Evolutionary conservation across 768 basidiomycete species (phyloP).

Genomic region (Lentinula aciculospora): DNA sequence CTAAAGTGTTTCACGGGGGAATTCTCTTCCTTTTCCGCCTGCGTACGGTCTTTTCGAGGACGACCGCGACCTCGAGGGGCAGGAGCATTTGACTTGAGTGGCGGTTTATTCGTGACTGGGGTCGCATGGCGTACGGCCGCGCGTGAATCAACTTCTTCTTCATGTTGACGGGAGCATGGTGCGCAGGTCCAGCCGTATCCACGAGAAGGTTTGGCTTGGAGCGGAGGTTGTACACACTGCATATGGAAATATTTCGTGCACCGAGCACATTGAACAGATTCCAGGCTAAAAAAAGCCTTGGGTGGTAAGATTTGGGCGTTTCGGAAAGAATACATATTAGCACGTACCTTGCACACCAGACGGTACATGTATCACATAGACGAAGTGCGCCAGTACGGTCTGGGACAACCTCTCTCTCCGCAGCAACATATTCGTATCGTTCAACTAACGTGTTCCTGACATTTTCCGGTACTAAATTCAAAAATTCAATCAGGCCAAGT

Average conservation of each 20-base stretch:
- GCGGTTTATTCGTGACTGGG: slow-evolving; percentile 31
- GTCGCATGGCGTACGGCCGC: slow-evolving; percentile 61
- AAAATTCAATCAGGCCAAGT: slow-evolving; percentile 7
- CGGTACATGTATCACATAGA: slow-evolving; percentile 77
- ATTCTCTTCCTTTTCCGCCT: slow-evolving; percentile 74
- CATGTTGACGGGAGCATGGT: slow-evolving; percentile 83
- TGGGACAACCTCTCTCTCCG: slow-evolving; percentile 88
- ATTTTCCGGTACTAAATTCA: slow-evolving; percentile 68
- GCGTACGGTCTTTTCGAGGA: slow-evolving; percentile 68
- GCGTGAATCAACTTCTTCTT: slow-evolving; percentile 71
- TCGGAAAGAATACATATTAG: background rate
- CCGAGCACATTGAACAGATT: slow-evolving; percentile 84
- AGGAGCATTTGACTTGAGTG: slow-evolving; percentile 67
- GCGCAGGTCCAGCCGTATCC: slow-evolving; percentile 98
- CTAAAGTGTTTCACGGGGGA: slow-evolving; percentile 79
- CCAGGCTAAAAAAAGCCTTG: slow-evolving; percentile 43
- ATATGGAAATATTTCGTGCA: slow-evolving; percentile 96
- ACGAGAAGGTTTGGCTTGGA: slow-evolving; percentile 85
- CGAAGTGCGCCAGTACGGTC: slow-evolving; percentile 86
- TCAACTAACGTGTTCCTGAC: slow-evolving; percentile 71
- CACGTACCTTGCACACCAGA: slow-evolving; percentile 86
- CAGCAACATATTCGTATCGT: slow-evolving; percentile 92
- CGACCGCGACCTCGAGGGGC: slow-evolving; percentile 68
- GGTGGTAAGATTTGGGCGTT: slow-evolving; percentile 5
- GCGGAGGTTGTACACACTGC: slow-evolving; percentile 87